phyloP scores from a whole-genome alignment of 495 filamentous ascomycete genomes.

The Xylaria venustula region DNA sequence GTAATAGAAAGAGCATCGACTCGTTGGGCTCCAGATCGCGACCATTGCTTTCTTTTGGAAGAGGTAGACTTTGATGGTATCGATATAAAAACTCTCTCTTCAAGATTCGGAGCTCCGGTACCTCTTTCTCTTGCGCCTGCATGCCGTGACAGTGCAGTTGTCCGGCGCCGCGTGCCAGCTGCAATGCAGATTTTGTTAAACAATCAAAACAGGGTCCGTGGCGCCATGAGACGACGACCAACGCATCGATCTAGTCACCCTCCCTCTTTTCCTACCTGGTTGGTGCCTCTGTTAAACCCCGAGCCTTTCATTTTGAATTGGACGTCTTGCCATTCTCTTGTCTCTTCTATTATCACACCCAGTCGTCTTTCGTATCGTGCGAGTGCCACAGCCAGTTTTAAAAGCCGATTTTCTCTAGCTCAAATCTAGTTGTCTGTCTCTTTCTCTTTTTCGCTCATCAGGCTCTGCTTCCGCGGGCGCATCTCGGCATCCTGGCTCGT shows the following conservation, averaged over 20 bases:
- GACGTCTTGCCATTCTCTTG: background rate
- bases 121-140: background rate
- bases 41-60: background rate
- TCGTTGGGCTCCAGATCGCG: too few species aligned
- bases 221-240: background rate
- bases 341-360: background rate
- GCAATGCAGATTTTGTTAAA: background rate
- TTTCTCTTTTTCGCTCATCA: conserved; percentile 36
- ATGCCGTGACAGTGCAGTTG: background rate
- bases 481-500: conserved; percentile 88
- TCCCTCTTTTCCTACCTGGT: too few species aligned
- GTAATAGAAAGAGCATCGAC: background rate
- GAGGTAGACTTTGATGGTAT: background rate
- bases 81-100: too few species aligned
- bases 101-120: background rate
- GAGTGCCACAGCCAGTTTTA: background rate
- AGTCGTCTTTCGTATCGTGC: background rate
- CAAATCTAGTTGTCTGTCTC: too few species aligned
- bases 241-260: background rate
- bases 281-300: background rate
- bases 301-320: background rate
- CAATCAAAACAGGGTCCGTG: background rate
- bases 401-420: conserved; percentile 9
- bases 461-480: conserved; percentile 49
- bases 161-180: background rate